Evolutionary conservation across 768 basidiomycete genomes (phyloP).

Genomic region (Artomyces pyxidatus): DNA sequence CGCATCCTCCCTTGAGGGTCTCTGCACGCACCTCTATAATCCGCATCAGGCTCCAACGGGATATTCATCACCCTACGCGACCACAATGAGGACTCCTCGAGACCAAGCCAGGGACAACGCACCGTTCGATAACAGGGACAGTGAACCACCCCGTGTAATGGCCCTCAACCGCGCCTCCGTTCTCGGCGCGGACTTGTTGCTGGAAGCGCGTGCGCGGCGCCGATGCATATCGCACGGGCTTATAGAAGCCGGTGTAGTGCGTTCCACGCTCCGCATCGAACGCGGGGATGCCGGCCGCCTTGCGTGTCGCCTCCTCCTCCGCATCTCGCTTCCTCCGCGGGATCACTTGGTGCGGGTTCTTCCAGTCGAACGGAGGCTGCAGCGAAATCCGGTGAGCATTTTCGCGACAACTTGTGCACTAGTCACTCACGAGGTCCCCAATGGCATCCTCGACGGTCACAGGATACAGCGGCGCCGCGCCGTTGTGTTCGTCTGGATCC

Average conservation of each 20-base stretch:
- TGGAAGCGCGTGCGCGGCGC: conserved; percentile 39
- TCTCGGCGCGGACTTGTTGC: conserved; percentile 26
- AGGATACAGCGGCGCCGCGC: conserved; percentile 48
- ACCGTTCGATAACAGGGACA: conserved; percentile 43
- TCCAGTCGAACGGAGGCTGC: conserved; percentile 70
- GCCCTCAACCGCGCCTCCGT: conserved; percentile 27
- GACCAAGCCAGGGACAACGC: conserved; percentile 12
- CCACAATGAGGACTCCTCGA: neutral
- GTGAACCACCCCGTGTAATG: conserved; percentile 49
- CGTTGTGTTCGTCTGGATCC: conserved; percentile 3
- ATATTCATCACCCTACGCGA: conserved; percentile 41
- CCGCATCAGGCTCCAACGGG: conserved; percentile 42
- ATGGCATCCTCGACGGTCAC: conserved; percentile 62
- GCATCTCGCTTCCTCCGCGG: conserved; percentile 27
- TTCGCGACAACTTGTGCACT: too few species aligned
- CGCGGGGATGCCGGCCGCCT: conserved; percentile 33
- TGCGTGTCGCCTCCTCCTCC: conserved; percentile 28
- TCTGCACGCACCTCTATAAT: conserved; percentile 37
- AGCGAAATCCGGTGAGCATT: neutral
- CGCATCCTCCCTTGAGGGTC: too few species aligned
- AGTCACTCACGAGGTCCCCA: conserved; percentile 50
- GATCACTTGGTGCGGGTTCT: conserved; percentile 41
- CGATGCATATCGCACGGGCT: conserved; percentile 33
- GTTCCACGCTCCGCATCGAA: conserved; percentile 30
- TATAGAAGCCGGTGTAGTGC: conserved; percentile 38